A percentile compares a stretch with the other conserved stretches of the same genome.
Evolutionary conservation across 1,139 yeast species (phyloP).

Genomic region (Tardiomyces blankii): DNA sequence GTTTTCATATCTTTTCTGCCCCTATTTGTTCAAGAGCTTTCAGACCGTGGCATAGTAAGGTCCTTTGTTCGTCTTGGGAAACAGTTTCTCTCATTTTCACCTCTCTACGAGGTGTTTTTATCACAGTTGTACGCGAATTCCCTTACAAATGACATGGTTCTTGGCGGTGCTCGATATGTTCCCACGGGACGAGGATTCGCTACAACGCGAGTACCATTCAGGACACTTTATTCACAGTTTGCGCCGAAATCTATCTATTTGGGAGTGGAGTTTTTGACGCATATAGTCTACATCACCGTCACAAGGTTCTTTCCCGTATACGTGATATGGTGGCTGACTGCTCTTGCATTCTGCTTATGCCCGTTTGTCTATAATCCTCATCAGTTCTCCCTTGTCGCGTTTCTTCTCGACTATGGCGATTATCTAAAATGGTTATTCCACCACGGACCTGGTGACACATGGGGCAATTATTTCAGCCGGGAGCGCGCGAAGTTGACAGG

Average conservation of each 20-base stretch:
- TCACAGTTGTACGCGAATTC: constrained; percentile 76
- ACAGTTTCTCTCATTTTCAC: constrained; percentile 66
- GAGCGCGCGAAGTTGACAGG: not conserved
- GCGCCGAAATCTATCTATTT: constrained; percentile 53
- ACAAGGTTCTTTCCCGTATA: constrained; percentile 64
- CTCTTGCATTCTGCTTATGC: constrained; percentile 58
- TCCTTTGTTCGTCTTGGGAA: constrained; percentile 48
- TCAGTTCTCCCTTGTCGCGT: constrained; percentile 60
- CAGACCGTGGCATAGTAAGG: constrained; percentile 63
- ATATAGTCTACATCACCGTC: constrained; percentile 50
- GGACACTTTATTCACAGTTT: constrained; percentile 51
- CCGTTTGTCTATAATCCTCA: constrained; percentile 84
- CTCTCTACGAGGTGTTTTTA: constrained; percentile 81
- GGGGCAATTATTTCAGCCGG: constrained; percentile 40
- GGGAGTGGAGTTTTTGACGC: constrained; percentile 47
- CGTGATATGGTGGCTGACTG: constrained; percentile 72
- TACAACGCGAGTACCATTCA: constrained; percentile 51
- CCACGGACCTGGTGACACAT: constrained; percentile 51
- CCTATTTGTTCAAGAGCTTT: constrained; percentile 61
- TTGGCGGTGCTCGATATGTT: constrained; percentile 78
- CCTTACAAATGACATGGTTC: constrained; percentile 51
- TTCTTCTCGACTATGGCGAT: constrained; percentile 59
- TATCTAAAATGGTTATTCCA: constrained; percentile 57
- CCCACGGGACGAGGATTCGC: constrained; percentile 86
- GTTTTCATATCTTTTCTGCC: constrained; percentile 80